phyloP scores from a whole-genome alignment of 257 asterid species.

The Leptodermis oblonga region DNA sequence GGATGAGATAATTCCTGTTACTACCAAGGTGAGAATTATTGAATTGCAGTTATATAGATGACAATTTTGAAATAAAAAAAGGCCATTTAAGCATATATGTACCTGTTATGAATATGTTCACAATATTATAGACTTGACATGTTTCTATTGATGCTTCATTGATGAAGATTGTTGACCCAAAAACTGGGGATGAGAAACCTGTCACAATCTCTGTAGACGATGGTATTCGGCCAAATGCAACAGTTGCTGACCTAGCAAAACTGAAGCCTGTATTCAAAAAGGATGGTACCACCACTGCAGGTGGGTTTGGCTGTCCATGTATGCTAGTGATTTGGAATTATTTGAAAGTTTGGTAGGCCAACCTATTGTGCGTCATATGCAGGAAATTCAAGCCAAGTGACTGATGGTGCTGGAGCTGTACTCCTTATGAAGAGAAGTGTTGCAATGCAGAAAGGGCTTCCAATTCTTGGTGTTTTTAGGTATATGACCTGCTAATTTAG shows the following conservation, averaged over 20 bases:
- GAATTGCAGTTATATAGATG: background rate
- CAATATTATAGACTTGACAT: background rate
- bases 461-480: conserved; percentile 96
- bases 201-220: conserved; percentile 87
- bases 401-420: conserved; percentile 99
- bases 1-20: conserved; percentile 90
- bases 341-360: conserved; percentile 3
- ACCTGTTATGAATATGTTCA: background rate
- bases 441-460: conserved; percentile 91
- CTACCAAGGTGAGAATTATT: conserved; percentile 58
- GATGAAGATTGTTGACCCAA: conserved; percentile 86
- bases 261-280: conserved; percentile 94
- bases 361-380: conserved; percentile 14
- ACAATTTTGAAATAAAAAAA: background rate
- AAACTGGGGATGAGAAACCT: conserved; percentile 85
- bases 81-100: conserved; percentile 4
- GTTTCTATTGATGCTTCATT: conserved; percentile 13
- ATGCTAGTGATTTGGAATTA: conserved; percentile 4
- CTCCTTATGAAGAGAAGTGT: conserved; percentile 93
- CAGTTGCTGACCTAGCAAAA: conserved; percentile 62
- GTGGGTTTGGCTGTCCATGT: conserved; percentile 29
- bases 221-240: conserved; percentile 76
- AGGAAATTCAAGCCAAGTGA: conserved; percentile 98
- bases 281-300: conserved; percentile 99
- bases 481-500: conserved; percentile 19